Percentiles rank a stretch among this genome's conserved stretches.
These are phyloP conservation scores for Cubamyces lactineus DNA, from an alignment of 768 basidiomycete species.

Conservation along the genomic window DNA sequence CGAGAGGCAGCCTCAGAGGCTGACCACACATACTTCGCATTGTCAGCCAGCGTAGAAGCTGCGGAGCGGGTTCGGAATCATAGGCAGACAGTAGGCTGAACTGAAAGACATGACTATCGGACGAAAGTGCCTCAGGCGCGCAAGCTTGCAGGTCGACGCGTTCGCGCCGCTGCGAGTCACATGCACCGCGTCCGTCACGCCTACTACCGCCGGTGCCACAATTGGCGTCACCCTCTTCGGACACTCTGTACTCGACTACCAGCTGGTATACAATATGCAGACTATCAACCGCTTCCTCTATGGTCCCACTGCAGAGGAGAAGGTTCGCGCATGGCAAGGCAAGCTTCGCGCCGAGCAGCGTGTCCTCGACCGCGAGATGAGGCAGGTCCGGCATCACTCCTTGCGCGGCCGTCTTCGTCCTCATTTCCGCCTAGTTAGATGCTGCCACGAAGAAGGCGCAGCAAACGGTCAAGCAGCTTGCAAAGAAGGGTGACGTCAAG, in stretches of 20 bases:
- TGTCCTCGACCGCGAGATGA: slow-evolving; percentile 89
- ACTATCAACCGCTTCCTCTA: slow-evolving; percentile 92
- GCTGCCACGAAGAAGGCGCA: slow-evolving; percentile 79
- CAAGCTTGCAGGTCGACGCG: background rate
- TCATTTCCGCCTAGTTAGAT: slow-evolving; percentile 62
- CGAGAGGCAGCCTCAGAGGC: no score
- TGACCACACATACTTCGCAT: no score
- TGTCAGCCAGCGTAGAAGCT: background rate
- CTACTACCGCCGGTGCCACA: slow-evolving; percentile 9
- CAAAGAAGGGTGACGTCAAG: slow-evolving; percentile 88
- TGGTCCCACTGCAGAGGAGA: slow-evolving; percentile 95
- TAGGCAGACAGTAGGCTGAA: no score
- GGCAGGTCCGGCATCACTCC: slow-evolving; percentile 68
- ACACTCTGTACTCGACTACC: slow-evolving; percentile 12
- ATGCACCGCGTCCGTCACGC: slow-evolving; percentile 23
- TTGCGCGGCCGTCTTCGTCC: slow-evolving; percentile 16
- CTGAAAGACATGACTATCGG: background rate
- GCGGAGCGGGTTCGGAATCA: no score
- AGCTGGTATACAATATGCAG: slow-evolving; percentile 57
- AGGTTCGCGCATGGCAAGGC: slow-evolving; percentile 87
- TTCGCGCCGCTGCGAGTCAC: slow-evolving; percentile 1
- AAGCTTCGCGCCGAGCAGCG: slow-evolving; percentile 85
- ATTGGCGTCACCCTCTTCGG: background rate
- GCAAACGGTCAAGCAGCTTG: slow-evolving; percentile 83
- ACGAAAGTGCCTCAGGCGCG: no score